Base-by-base conservation (phyloP, 495 filamentous ascomycete species). In the Trypethelium eluteriae region DNA sequence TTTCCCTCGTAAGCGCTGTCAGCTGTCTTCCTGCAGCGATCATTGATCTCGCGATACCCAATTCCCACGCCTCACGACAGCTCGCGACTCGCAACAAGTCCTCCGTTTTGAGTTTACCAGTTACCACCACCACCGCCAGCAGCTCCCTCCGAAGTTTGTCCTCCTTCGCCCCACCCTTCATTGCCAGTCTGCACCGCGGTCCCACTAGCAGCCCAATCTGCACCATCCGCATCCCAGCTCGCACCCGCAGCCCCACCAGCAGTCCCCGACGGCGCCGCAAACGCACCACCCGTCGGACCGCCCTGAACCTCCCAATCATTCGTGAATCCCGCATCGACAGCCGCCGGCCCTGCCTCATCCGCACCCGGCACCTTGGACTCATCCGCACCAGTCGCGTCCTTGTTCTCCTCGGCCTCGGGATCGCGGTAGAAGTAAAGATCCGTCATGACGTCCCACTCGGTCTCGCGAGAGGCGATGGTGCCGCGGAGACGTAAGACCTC, bases 371-470 rank as follows among this genome's bases (percentile, higher is more conserved):
- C 81, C 83, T 88, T 88, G 66, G 72, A 71, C 76, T 81, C 79
- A 65, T 81, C 79, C 62, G 72, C 66, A 67, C 72, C 76, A 36
- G 76, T 70, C 32, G 70, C 57, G 76, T 96, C 92, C 87, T 96
- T 95, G 81, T 91, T 89, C 84, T 90, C 92, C 85, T 97, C 92
- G 71, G 94, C 92, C 83, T 98, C 94, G 68, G 94, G 94, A 79
- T 98, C 94, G 79, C 94, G 95, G 89, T 98, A 98, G 87, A 98
- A 98, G 91, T 98, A 98, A 72, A 98, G 86, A 88, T 98, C 94
- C 73, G 93, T 89, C 89, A 98, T 97, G 79, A 93, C 88, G 75
- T 98, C 94, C 94, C 94, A 98, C 79, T 95, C 90, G 63, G 87
- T 87, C 78, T 98, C 95, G 72, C 94, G 91, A 83, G 85, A 89